Evolutionary conservation across 208 protist genomes (phyloP), one percentile per base, ranked within the genome.

Genomic region (Wallacemonas sp.): DNA sequence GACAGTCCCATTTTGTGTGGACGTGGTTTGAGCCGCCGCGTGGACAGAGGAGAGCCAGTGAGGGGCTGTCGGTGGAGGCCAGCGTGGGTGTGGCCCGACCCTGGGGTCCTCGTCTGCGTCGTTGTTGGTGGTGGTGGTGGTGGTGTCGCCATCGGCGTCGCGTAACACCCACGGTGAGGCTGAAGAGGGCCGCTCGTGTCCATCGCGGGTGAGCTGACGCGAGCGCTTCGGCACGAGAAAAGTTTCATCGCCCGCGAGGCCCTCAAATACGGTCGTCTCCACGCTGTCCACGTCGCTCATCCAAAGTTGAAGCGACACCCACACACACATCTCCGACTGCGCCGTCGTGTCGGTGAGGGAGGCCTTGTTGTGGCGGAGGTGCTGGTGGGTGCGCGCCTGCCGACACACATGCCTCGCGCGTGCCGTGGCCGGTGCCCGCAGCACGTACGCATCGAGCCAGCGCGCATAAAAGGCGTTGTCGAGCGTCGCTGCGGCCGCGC

Each of bases 221-320:
- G 8, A 18, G 3, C 25, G 48, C 48, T 55, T 55, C 14, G 48
- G 48, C 11, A 55, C 2, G 25, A 55, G 26, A 18, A 55, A 55
- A 5, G 48, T 31, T 5, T 26, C 48, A 22, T 55, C 48, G 48
- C 10, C 29, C 10, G 48, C 48, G 25, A 55, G n/a, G 26, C 48
- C 48, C 20, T 5, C 49, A 49, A 74, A 39, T 1, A 25, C 10
- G 14, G 72, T 64, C n/a, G 12, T 57, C 25, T 76, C 65, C n/a
- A 36, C 55, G 22, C 7, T n/a, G 41, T 76, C 59, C 28, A 84
- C 79, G 36, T 76, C 72, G 54, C 41, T 69, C 69, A 81, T 65
- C 74, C 74, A 84, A 3, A 84, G 65, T 62, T 84, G 79, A 1
- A 84, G 18, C 14, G 74, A 81, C 2, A 69, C 79, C 18, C 50